phyloP scores from a whole-genome alignment of 1,284 basidiomycete genomes.

The Coniferiporia weirii region DNA sequence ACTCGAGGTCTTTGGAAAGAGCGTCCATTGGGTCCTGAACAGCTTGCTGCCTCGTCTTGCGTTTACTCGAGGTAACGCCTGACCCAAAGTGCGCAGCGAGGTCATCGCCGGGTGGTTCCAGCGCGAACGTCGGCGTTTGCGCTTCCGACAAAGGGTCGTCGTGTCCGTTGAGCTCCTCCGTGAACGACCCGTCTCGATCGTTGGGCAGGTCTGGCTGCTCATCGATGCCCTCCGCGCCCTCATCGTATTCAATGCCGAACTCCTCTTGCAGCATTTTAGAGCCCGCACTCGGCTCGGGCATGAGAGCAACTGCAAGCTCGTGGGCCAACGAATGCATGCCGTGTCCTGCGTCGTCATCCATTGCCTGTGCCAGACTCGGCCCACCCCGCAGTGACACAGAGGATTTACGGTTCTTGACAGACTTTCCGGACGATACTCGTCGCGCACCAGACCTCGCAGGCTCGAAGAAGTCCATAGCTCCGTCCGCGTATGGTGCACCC shows the following conservation, averaged over 20 bases:
- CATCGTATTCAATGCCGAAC: constrained; percentile 81
- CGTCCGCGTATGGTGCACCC: constrained; percentile 1
- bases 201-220: constrained; percentile 30
- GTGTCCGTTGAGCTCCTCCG: constrained; percentile 22
- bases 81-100: constrained; percentile 12
- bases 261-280: constrained; percentile 76
- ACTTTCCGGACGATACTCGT: neutral
- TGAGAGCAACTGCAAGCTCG: constrained; percentile 74
- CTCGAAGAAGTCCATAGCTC: constrained; percentile 5
- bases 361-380: neutral
- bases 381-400: constrained; percentile 3
- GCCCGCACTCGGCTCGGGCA: constrained; percentile 72
- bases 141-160: constrained; percentile 4
- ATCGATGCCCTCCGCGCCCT: constrained; percentile 77
- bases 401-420: constrained; percentile 7
- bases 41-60: constrained; percentile 20
- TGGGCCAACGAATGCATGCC: constrained; percentile 65
- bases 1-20: constrained; percentile 65
- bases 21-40: constrained; percentile 67
- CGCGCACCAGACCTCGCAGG: constrained; percentile 1
- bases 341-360: constrained; percentile 29
- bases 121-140: neutral
- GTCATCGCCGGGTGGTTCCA: constrained; percentile 7
- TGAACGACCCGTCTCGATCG: constrained; percentile 28
- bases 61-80: neutral